Percentiles rank a stretch among this genome's conserved stretches.
Evolutionary conservation across 2,329 filamentous ascomycete genomes (phyloP).

Genomic region (Esteya vermicola): DNA sequence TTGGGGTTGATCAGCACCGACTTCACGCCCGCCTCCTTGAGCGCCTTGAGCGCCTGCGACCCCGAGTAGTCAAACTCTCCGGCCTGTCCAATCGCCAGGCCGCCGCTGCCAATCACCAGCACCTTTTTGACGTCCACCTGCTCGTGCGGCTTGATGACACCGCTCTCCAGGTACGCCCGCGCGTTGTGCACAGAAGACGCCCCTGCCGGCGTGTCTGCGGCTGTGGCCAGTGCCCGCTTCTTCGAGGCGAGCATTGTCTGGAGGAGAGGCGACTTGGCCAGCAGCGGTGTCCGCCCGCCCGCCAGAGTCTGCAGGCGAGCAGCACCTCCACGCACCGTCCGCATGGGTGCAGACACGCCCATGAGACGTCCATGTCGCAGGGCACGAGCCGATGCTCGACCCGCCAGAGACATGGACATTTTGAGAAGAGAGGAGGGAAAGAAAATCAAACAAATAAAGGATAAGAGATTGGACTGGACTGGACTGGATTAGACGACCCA

Average conservation of each 20-base stretch:
- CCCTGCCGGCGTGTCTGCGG: constrained; percentile 25
- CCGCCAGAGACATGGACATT: constrained; percentile 28
- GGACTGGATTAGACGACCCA: no score
- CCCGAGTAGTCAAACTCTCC: constrained; percentile 98
- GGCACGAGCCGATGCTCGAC: constrained; percentile 38
- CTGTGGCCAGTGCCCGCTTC: constrained; percentile 28
- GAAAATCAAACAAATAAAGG: neutral
- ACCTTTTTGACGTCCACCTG: constrained; percentile 92
- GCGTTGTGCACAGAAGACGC: constrained; percentile 63
- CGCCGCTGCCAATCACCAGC: constrained; percentile 87
- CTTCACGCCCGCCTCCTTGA: constrained; percentile 96
- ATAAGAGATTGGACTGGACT: no score
- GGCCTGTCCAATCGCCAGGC: constrained; percentile 90
- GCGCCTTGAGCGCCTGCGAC: constrained; percentile 87
- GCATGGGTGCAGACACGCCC: constrained; percentile 27
- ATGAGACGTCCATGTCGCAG: constrained; percentile 40
- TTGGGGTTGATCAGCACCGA: constrained; percentile 98
- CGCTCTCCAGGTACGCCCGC: constrained; percentile 79
- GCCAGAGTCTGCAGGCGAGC: neutral
- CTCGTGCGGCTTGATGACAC: constrained; percentile 65
- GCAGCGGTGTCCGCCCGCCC: constrained; percentile 15
- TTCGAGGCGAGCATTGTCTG: constrained; percentile 29
- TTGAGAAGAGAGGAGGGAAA: constrained; percentile 1
- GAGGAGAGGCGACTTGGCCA: constrained; percentile 14
- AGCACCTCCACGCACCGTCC: constrained; percentile 26